Conservation (phyloP, 495 filamentous ascomycete species). For the Choiromyces venosus region DNA sequence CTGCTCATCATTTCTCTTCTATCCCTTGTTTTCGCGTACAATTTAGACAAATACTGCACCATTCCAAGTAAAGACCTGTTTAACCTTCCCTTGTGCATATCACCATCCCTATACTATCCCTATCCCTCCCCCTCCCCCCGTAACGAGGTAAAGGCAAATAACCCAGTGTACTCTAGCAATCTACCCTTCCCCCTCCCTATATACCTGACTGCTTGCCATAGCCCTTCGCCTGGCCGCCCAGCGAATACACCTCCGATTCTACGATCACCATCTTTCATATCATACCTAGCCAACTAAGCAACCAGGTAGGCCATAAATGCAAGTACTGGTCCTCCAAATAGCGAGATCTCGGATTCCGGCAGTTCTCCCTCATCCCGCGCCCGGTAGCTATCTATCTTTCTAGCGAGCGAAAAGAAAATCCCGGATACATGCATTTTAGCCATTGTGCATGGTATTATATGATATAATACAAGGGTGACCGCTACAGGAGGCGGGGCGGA, state of each 20-base stretch:
- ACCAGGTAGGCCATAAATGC: neutral
- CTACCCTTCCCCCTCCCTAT: neutral
- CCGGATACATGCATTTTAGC: neutral
- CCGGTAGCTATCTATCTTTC: neutral
- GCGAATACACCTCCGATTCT: neutral
- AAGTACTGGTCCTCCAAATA: neutral
- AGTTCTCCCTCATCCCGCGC: neutral
- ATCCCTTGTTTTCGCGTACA: neutral
- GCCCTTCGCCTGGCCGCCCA: neutral
- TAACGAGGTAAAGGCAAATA: neutral
- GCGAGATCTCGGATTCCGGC: neutral
- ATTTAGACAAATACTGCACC: neutral
- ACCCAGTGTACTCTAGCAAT: neutral
- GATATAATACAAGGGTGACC: neutral
- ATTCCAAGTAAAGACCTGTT: neutral
- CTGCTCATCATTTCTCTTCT: neutral
- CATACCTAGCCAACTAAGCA: neutral
- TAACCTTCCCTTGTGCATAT: too few relatives aligned
- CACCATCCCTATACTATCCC: too few relatives aligned
- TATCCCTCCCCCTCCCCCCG: neutral
- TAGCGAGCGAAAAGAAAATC: neutral
- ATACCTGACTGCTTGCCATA: neutral
- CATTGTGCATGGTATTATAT: neutral
- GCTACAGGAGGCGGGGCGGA: neutral
- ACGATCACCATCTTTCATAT: neutral